These are phyloP conservation scores for Colletotrichum tabaci DNA, from an alignment of 2,329 filamentous ascomycete species.

Conservation along the genomic window DNA sequence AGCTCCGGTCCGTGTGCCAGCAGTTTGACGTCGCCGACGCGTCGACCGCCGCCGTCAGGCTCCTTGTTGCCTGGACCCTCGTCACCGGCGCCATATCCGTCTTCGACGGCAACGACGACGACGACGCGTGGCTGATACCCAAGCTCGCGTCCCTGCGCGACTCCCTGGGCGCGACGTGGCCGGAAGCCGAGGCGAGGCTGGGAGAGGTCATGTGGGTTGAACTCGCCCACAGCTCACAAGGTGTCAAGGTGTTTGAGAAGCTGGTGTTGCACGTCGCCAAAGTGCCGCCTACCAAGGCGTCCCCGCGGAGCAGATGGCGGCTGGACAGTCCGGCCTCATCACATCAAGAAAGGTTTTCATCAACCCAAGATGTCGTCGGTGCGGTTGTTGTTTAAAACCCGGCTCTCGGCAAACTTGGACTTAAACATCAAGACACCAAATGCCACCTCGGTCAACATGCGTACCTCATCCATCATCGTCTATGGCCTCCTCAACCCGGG, in stretches of 20 bases:
- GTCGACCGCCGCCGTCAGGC: constrained; percentile 42
- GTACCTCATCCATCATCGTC: no score
- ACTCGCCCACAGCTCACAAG: constrained; percentile 45
- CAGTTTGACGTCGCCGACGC: constrained; percentile 8
- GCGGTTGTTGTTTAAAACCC: no score
- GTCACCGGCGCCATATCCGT: constrained; percentile 46
- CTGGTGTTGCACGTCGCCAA: constrained; percentile 22
- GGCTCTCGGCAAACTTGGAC: background rate
- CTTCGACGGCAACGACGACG: constrained; percentile 28
- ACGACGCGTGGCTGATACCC: constrained; percentile 46
- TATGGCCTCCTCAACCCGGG: no score
- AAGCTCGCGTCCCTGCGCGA: constrained; percentile 39
- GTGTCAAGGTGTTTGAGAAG: constrained; percentile 39
- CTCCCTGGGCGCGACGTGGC: constrained; percentile 43
- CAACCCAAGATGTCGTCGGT: background rate
- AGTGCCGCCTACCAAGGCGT: background rate
- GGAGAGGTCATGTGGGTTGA: constrained; percentile 49
- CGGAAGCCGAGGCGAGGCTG: constrained; percentile 43
- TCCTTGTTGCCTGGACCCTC: constrained; percentile 45
- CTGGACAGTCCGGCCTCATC: no score
- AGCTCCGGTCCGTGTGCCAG: background rate
- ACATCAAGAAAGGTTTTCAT: background rate
- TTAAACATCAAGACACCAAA: background rate
- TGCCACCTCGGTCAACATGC: no score
- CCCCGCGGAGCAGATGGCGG: no score